Evolutionary conservation across 352 stramenopile genomes (phyloP).

Genomic region (Globisporangium lucens): DNA sequence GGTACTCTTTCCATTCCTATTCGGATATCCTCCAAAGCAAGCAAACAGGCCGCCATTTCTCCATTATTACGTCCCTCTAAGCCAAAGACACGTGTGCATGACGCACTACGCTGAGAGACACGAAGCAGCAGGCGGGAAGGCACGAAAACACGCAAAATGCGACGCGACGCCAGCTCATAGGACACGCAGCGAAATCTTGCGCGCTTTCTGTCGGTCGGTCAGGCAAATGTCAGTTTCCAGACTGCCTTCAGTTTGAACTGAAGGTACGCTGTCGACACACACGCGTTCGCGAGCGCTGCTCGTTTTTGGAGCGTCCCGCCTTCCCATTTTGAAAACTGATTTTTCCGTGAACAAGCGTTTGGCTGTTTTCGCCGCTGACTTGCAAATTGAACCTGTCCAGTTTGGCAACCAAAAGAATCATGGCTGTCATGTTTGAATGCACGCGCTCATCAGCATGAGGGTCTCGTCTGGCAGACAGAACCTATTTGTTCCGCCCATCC

Average conservation of each 20-base stretch:
- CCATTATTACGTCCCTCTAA: not conserved
- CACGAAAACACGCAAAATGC: not conserved
- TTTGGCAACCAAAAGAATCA: not conserved
- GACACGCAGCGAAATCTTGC: not conserved
- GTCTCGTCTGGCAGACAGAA: not conserved
- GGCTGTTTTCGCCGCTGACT: not conserved
- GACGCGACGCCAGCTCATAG: not conserved
- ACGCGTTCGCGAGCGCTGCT: not conserved
- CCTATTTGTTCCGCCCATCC: not conserved
- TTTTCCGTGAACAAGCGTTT: not conserved
- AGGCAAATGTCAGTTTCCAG: not conserved
- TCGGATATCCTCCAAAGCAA: not conserved
- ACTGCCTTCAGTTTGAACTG: not conserved
- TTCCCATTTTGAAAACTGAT: not conserved
- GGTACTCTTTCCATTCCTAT: not conserved
- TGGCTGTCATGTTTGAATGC: not conserved
- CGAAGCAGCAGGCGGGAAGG: not conserved
- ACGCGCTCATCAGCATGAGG: not conserved
- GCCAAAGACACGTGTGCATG: conserved; percentile 4
- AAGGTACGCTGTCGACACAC: not conserved
- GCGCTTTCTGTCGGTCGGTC: not conserved
- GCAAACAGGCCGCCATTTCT: not conserved
- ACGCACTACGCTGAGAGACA: not conserved
- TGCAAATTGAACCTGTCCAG: not conserved
- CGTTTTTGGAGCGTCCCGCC: not conserved